phyloP scores from a whole-genome alignment of 2,329 filamentous ascomycete species.

The Aspergillus alliaceus region DNA sequence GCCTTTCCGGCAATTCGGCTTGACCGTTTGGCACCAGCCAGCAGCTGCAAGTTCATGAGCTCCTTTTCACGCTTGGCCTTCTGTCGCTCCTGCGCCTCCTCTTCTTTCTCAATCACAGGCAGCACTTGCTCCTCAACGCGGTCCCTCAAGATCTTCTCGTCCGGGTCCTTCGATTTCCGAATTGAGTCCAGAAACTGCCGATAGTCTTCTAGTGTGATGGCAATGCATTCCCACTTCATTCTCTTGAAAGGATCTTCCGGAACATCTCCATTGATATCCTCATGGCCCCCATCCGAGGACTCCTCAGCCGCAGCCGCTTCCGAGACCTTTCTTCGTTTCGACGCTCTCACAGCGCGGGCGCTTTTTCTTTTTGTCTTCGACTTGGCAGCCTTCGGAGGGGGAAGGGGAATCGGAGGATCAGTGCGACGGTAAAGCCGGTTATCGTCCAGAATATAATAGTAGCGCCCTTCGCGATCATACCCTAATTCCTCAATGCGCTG shows the following conservation, averaged over 20 bases:
- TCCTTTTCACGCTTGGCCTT: slow-evolving; percentile 76
- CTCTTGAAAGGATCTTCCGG: slow-evolving; percentile 68
- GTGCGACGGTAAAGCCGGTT: slow-evolving; percentile 87
- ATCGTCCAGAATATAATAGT: slow-evolving; percentile 89
- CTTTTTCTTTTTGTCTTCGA: slow-evolving; percentile 66
- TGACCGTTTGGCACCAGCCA: slow-evolving; percentile 92
- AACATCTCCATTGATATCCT: slow-evolving; percentile 34
- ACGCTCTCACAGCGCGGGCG: slow-evolving; percentile 63
- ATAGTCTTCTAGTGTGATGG: slow-evolving; percentile 77
- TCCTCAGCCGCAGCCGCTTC: slow-evolving; percentile 39
- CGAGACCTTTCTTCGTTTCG: slow-evolving; percentile 66
- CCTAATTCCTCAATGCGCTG: slow-evolving; percentile 57
- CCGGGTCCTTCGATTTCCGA: slow-evolving; percentile 73
- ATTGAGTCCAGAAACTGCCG: slow-evolving; percentile 69
- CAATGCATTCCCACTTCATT: slow-evolving; percentile 88
- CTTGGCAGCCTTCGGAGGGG: slow-evolving; percentile 58
- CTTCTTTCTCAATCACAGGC: slow-evolving; percentile 78
- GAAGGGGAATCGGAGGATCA: slow-evolving; percentile 66
- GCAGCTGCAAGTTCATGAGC: slow-evolving; percentile 74
- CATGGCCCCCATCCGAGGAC: slow-evolving; percentile 44
- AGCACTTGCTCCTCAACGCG: slow-evolving; percentile 75
- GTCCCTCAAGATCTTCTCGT: slow-evolving; percentile 76
- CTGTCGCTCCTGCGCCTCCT: slow-evolving; percentile 68
- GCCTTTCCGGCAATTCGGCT: slow-evolving; percentile 80
- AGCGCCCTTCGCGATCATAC: slow-evolving; percentile 83